phyloP scores from a whole-genome alignment of 208 protist species.

The Trypanosoma brucei region DNA sequence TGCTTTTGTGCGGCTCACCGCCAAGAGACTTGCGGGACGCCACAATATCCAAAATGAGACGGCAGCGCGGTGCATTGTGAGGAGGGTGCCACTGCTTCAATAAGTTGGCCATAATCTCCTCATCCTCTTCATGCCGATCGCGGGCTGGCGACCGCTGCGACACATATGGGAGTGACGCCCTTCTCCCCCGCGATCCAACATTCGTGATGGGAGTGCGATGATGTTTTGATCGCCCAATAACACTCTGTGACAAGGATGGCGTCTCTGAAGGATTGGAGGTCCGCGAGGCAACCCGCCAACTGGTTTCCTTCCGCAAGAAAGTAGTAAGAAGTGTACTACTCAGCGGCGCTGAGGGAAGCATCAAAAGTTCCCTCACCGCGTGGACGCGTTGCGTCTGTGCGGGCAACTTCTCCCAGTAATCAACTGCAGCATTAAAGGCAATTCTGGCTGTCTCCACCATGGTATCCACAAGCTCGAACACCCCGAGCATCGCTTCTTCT shows the following conservation, averaged over 20 bases:
- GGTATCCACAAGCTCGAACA: conserved; percentile 27
- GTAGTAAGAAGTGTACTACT: conserved; percentile 1
- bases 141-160: background rate
- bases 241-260: background rate
- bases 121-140: conserved; percentile 15
- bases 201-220: background rate
- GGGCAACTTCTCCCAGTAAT: conserved; percentile 17
- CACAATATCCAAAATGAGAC: conserved; percentile 59
- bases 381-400: conserved; percentile 25
- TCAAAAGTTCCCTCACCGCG: conserved; percentile 25
- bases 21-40: conserved; percentile 74
- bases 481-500: conserved; percentile 29
- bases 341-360: conserved; percentile 19
- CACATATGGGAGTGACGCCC: background rate
- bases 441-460: conserved; percentile 26
- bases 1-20: conserved; percentile 33
- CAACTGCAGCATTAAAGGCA: conserved; percentile 19
- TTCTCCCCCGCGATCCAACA: background rate
- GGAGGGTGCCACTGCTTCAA: conserved; percentile 15
- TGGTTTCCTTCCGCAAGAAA: background rate
- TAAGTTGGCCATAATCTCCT: conserved; percentile 11
- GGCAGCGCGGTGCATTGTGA: conserved; percentile 17
- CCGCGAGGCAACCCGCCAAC: background rate
- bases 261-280: background rate
- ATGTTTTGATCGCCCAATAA: background rate